phyloP scores from a whole-genome alignment of 106 monocot genomes.

The Phalaenopsis equestris region DNA sequence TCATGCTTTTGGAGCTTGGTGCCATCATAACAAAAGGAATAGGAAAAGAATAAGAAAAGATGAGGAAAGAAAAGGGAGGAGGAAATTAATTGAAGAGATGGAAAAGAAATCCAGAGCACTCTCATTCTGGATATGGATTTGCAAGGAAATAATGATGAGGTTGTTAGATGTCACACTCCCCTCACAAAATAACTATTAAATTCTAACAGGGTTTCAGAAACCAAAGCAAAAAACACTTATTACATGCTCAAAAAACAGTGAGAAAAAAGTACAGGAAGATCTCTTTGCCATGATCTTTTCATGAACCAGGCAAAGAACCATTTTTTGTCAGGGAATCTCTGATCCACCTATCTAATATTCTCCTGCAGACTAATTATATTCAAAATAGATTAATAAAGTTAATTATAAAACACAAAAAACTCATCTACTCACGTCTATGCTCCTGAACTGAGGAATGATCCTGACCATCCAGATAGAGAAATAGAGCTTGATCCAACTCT shows the following conservation, averaged over 20 bases:
- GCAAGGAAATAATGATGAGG: constrained; percentile 3
- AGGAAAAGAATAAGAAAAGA: neutral
- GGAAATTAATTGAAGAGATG: neutral
- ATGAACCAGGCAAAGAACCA: constrained; percentile 12
- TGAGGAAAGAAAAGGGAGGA: neutral
- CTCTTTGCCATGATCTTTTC: constrained; percentile 27
- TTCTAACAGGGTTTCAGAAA: neutral
- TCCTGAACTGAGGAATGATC: constrained; percentile 60
- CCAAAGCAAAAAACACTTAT: neutral
- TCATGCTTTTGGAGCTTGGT: constrained; percentile 2
- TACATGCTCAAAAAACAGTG: neutral
- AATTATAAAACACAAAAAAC: too few relatives aligned
- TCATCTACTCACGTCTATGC: constrained; percentile 42
- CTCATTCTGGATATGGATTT: constrained; percentile 1
- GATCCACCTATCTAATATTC: constrained; percentile 5
- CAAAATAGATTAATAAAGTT: neutral
- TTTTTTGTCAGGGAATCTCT: constrained; percentile 9
- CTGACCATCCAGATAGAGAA: constrained; percentile 75
- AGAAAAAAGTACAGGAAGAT: constrained; percentile 9
- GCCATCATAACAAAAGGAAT: constrained; percentile 5
- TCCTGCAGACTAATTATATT: neutral
- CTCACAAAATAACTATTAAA: constrained; percentile 1
- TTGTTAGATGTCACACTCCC: constrained; percentile 6
- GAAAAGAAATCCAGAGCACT: neutral
- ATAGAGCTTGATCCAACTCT: constrained; percentile 87